Evolutionary conservation across 805 yeast species (phyloP).

Genomic region (Yarrowia porcina): DNA sequence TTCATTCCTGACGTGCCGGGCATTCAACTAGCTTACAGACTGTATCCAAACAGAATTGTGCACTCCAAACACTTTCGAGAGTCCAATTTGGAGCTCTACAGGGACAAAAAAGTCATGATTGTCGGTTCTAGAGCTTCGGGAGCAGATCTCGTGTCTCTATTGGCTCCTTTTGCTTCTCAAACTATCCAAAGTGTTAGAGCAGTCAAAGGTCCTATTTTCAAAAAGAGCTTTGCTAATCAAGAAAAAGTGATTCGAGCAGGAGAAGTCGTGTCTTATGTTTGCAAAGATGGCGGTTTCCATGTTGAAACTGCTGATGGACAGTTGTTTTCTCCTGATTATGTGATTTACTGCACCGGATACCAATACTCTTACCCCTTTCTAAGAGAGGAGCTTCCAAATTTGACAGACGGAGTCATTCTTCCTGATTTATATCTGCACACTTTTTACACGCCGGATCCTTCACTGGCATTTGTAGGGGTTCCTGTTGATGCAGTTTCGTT

Average conservation of each 20-base stretch:
- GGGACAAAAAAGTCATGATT: slow-evolving; percentile 49
- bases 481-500: slow-evolving; percentile 25
- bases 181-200: slow-evolving; percentile 37
- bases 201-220: slow-evolving; percentile 35
- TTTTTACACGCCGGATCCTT: slow-evolving; percentile 57
- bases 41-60: slow-evolving; percentile 37
- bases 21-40: slow-evolving; percentile 32
- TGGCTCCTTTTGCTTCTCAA: slow-evolving; percentile 31
- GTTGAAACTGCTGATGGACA: neutral
- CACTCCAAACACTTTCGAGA: slow-evolving; percentile 55
- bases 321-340: slow-evolving; percentile 47
- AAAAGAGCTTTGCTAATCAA: slow-evolving; percentile 23
- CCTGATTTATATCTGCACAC: slow-evolving; percentile 38
- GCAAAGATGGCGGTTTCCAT: slow-evolving; percentile 1
- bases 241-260: slow-evolving; percentile 29
- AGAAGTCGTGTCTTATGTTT: neutral
- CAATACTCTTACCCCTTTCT: slow-evolving; percentile 63
- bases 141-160: slow-evolving; percentile 63
- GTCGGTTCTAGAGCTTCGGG: slow-evolving; percentile 79
- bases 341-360: slow-evolving; percentile 76
- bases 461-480: slow-evolving; percentile 59
- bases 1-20: slow-evolving; percentile 56
- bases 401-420: slow-evolving; percentile 49
- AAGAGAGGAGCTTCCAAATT: slow-evolving; percentile 33
- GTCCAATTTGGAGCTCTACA: slow-evolving; percentile 40